Percentiles rank a stretch among this genome's conserved stretches.
These are phyloP conservation scores for Trichosporon asahii DNA, from an alignment of 1,284 basidiomycete genomes.

Conservation along the genomic window DNA sequence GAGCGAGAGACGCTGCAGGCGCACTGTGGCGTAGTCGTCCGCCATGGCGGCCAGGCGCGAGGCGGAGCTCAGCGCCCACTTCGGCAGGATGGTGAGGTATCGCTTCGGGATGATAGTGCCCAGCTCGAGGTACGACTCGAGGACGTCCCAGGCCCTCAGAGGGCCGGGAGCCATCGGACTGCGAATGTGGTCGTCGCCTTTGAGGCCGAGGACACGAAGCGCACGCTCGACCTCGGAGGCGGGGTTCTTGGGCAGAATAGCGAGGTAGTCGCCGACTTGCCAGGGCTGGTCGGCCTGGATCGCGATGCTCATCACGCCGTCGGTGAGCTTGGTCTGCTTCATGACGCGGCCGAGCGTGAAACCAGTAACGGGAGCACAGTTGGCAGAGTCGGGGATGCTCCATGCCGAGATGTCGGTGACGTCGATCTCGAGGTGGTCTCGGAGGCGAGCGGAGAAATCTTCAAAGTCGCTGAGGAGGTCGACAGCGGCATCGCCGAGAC, in stretches of 20 bases:
- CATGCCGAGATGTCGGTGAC: constrained; percentile 1
- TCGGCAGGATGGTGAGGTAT: not conserved
- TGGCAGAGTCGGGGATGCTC: not conserved
- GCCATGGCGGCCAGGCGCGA: not conserved
- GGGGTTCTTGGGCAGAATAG: constrained; percentile 37
- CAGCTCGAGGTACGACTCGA: constrained; percentile 49
- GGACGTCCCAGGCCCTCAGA: constrained; percentile 48
- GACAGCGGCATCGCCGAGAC: not conserved
- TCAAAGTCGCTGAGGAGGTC: constrained; percentile 11
- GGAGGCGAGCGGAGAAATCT: not conserved
- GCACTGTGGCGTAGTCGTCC: not conserved
- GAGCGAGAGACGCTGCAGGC: not conserved
- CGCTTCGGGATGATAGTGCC: not conserved
- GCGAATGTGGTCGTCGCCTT: constrained; percentile 54
- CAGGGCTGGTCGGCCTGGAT: constrained; percentile 43
- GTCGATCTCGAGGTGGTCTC: not conserved
- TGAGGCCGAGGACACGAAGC: constrained; percentile 51
- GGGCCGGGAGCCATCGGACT: constrained; percentile 48
- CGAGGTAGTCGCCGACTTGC: constrained; percentile 56
- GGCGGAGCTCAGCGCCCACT: not conserved
- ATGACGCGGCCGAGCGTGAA: not conserved
- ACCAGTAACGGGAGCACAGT: not conserved
- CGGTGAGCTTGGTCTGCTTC: not conserved
- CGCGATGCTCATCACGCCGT: constrained; percentile 19
- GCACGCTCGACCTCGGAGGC: constrained; percentile 47